Conservation (phyloP, 2,329 filamentous ascomycete genomes). For the Chrysosporium queenslandicum region DNA sequence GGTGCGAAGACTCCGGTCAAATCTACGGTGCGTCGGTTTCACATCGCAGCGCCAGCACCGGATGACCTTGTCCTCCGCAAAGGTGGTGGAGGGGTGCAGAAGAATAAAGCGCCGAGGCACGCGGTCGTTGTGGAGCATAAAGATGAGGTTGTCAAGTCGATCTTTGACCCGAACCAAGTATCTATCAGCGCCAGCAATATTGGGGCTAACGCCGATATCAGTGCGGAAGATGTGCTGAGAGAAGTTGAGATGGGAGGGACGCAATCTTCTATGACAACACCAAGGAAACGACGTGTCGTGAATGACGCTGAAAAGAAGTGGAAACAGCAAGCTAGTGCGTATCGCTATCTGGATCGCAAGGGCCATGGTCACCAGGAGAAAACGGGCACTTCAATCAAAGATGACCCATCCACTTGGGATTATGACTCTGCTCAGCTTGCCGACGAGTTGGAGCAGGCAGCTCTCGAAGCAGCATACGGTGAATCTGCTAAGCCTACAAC, state of each 20-base stretch:
- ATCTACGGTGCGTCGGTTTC: conserved; percentile 30
- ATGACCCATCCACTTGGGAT: conserved; percentile 33
- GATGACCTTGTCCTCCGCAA: conserved; percentile 20
- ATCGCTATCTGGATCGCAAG: conserved; percentile 7
- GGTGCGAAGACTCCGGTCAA: background rate
- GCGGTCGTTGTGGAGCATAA: conserved; percentile 36
- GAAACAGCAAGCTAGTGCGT: conserved; percentile 28
- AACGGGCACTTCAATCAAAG: conserved; percentile 29
- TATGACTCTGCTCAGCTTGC: conserved; percentile 36
- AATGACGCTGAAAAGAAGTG: conserved; percentile 34
- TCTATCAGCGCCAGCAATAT: conserved; percentile 18
- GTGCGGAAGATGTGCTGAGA: conserved; percentile 14
- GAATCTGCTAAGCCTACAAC: conserved; percentile 20
- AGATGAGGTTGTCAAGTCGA: conserved; percentile 24
- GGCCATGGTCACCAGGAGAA: conserved; percentile 13
- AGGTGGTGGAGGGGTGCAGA: conserved; percentile 28
- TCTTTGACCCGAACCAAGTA: conserved; percentile 27
- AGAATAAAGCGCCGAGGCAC: conserved; percentile 26
- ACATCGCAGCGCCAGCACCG: conserved; percentile 29
- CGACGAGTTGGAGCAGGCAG: conserved; percentile 34
- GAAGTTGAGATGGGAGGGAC: conserved; percentile 11
- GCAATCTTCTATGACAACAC: conserved; percentile 9
- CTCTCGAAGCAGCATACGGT: conserved; percentile 34
- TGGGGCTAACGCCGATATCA: conserved; percentile 7
- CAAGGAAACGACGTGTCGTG: conserved; percentile 33